Percentiles rank a stretch among this genome's conserved stretches.
These are phyloP conservation scores for Pythium guiyangense DNA, from an alignment of 352 stramenopile species.

Conservation along the genomic window DNA sequence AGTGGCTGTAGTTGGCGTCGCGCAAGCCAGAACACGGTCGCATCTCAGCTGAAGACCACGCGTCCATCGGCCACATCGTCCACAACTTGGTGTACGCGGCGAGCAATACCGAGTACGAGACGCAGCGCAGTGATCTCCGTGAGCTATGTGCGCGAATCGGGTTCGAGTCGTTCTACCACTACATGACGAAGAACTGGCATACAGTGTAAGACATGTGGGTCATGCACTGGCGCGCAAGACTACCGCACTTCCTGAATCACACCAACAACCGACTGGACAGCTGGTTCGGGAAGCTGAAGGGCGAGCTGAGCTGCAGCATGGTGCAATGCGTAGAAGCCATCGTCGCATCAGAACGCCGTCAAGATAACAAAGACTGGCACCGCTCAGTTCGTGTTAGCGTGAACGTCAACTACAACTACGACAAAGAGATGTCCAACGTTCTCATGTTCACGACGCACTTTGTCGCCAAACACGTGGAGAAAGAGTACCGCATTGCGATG, in stretches of 20 bases:
- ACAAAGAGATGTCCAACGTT: too few relatives aligned
- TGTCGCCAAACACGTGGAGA: conserved; percentile 7
- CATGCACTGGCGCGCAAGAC: too few relatives aligned
- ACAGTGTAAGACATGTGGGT: too few relatives aligned
- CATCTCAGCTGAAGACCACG: conserved; percentile 13
- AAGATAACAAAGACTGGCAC: conserved; percentile 14
- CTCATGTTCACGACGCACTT: conserved; percentile 18
- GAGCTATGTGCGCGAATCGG: conserved; percentile 3
- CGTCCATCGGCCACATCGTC: conserved; percentile 6
- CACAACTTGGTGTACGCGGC: conserved; percentile 19
- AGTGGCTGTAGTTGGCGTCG: conserved; percentile 13
- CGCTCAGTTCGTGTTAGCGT: neutral
- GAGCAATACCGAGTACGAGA: conserved; percentile 1
- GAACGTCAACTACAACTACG: conserved; percentile 17
- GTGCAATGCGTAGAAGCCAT: conserved; percentile 2
- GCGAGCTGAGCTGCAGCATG: conserved; percentile 5
- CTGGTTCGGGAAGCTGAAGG: too few relatives aligned
- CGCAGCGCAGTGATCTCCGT: neutral
- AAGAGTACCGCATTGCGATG: too few relatives aligned
- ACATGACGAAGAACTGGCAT: conserved; percentile 1
- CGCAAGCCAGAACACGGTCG: conserved; percentile 10
- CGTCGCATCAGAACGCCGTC: neutral
- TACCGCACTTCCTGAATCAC: conserved; percentile 10
- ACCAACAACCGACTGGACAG: conserved; percentile 28
- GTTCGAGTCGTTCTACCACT: conserved; percentile 6